A percentile compares a stretch with the other conserved stretches of the same genome.
These are phyloP conservation scores for Amphibolis antarctica DNA, from an alignment of 106 monocot species.

Conservation along the genomic window DNA sequence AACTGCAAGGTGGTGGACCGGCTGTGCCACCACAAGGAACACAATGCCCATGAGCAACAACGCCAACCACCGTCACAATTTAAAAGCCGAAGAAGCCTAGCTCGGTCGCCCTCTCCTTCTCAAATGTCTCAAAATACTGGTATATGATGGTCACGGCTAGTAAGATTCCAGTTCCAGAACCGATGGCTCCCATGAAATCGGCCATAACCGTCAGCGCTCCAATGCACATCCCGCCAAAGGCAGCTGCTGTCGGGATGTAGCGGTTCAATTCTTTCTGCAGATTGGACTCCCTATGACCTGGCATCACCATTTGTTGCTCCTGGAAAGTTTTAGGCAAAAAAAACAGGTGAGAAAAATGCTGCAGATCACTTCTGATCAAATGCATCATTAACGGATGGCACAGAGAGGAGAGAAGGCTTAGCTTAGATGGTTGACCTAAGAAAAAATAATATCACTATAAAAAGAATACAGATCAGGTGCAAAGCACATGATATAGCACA, in stretches of 20 bases:
- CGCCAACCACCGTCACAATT: neutral
- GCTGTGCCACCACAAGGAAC: conserved; percentile 1
- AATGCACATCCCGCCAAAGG: conserved; percentile 23
- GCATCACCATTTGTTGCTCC: conserved; percentile 26
- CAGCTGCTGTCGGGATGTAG: conserved; percentile 15
- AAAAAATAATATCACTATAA: too few relatives aligned
- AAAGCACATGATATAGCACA: too few relatives aligned
- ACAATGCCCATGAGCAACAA: conserved; percentile 2
- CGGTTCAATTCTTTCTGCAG: conserved; percentile 14
- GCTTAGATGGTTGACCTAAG: too few relatives aligned
- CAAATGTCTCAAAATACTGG: conserved; percentile 37
- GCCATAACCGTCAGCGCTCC: conserved; percentile 51
- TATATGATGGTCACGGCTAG: conserved; percentile 41
- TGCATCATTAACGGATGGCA: too few relatives aligned
- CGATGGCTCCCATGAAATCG: conserved; percentile 39
- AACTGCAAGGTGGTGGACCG: neutral
- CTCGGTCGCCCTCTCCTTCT: conserved; percentile 54
- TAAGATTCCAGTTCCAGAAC: conserved; percentile 16
- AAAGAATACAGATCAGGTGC: too few relatives aligned
- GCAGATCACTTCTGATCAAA: neutral
- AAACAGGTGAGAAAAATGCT: neutral
- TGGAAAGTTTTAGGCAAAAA: neutral
- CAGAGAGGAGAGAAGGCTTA: too few relatives aligned
- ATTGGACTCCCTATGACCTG: conserved; percentile 14
- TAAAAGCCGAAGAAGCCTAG: conserved; percentile 18